Base-by-base conservation (phyloP, 805 yeast species). In the Candida palmyrensis region DNA sequence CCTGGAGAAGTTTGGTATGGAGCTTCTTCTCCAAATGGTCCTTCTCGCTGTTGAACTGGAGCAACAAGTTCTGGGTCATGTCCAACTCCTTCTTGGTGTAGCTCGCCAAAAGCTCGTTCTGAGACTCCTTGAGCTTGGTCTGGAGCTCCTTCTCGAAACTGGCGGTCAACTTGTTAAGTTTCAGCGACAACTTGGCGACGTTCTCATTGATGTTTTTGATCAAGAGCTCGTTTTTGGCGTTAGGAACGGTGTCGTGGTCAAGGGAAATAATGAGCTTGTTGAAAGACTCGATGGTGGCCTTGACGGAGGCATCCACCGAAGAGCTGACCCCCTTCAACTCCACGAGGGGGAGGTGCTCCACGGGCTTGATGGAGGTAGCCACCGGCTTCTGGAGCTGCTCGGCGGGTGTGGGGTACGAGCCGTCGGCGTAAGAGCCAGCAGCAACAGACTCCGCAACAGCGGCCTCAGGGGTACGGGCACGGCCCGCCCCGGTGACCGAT, bases 31-130 rank as follows among this genome's bases (percentile, higher is more conserved):
- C 80, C 45, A 86, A 66, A 36, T 71, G 71, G 30, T 66, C 49
- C 49, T 82, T 79, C 47, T 79, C 82, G n/a, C 57, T 53, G 38
- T 74, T 74, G 49, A 82, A 79, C 45, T 82, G 79, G 26, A 66
- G 57, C 46, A 77, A 65, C 55, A 82, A 75, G 35, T 71, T 68
- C 35, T 67, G 65, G n/a, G 83, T 71, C 41, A 80, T 55, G 30
- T 72, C 75, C 38, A 72, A 64, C 59, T 81, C 77, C 51, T 77
- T 59, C 43, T 57, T 57, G 36, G 71, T 65, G 47, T 49, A 63
- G 9, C 55, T 40, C 7, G 69, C 44, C 37, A 63, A 59, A 39
- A 62, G 52, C 27, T 66, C 69, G 16, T 62, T 62, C 40, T 64
- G 68, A 10, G 61, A 46, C 27, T 46, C 50, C 45, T 60, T 61